These are phyloP conservation scores for Apophysomyces ossiformis DNA, from an alignment of 371 early-diverging fungal species.

Conservation along the genomic window DNA sequence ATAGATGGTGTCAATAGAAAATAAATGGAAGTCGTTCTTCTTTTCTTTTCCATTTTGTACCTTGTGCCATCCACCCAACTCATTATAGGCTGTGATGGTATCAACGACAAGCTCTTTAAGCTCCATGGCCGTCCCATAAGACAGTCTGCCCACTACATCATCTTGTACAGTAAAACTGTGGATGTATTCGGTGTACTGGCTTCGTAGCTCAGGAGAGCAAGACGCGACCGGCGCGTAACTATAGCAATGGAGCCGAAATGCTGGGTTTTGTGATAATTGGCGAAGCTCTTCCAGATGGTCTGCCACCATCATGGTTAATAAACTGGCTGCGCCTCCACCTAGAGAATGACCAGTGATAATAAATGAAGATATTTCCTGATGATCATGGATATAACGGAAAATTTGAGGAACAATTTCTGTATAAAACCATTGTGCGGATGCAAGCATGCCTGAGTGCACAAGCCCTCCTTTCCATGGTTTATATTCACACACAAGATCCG, in stretches of 20 bases:
- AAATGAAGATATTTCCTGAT: conserved; percentile 20
- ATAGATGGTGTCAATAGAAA: background rate
- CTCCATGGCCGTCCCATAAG: conserved; percentile 72
- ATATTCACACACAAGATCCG: conserved; percentile 85
- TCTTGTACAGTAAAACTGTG: conserved; percentile 72
- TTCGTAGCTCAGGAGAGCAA: conserved; percentile 63
- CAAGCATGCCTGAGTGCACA: conserved; percentile 82
- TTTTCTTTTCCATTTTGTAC: conserved; percentile 8
- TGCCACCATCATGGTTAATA: conserved; percentile 76
- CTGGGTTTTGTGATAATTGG: conserved; percentile 36
- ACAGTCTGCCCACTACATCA: conserved; percentile 76
- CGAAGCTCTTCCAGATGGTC: conserved; percentile 59
- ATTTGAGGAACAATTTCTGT: conserved; percentile 73
- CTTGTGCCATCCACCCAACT: conserved; percentile 36
- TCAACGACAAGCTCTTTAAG: conserved; percentile 47
- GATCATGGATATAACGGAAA: conserved; percentile 40
- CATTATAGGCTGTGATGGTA: conserved; percentile 40
- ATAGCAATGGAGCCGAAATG: conserved; percentile 41
- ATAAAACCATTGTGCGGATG: conserved; percentile 82
- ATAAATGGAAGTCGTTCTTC: background rate
- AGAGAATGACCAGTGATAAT: conserved; percentile 53
- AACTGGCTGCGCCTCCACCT: conserved; percentile 75
- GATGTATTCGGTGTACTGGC: conserved; percentile 61
- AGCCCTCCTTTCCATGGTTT: conserved; percentile 84
- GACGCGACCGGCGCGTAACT: conserved; percentile 61